These are phyloP conservation scores for Neonectria sp. DNA, from an alignment of 2,329 filamentous ascomycete genomes.

Conservation along the genomic window DNA sequence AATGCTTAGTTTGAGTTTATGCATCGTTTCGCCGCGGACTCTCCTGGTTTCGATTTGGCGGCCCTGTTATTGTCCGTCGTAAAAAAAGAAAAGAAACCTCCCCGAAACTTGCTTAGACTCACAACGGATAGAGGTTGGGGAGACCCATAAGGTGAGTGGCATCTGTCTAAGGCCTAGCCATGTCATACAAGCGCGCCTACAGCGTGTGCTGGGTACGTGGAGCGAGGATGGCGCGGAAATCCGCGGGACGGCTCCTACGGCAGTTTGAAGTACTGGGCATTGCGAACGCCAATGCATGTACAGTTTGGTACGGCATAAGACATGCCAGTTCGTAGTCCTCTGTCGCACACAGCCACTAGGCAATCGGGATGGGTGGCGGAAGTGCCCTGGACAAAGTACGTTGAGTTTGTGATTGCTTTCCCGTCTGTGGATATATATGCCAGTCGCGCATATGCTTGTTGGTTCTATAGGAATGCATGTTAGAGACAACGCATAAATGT, in stretches of 20 bases:
- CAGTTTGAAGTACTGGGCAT: neutral
- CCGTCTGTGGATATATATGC: slow-evolving; percentile 11
- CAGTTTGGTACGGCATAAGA: slow-evolving; percentile 5
- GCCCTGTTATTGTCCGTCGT: slow-evolving; percentile 7
- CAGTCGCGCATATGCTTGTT: slow-evolving; percentile 2
- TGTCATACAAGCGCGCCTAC: neutral
- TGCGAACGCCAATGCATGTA: slow-evolving; percentile 7
- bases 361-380: slow-evolving; percentile 10
- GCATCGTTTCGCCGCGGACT: neutral
- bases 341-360: slow-evolving; percentile 18
- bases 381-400: slow-evolving; percentile 6
- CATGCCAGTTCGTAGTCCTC: neutral
- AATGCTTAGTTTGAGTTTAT: neutral
- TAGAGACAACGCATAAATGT: slow-evolving; percentile 1
- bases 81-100: neutral
- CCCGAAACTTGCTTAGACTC: slow-evolving; percentile 10
- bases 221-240: neutral
- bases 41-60: neutral
- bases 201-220: neutral
- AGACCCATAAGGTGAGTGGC: neutral
- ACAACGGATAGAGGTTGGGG: neutral
- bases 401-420: neutral
- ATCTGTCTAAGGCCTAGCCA: neutral
- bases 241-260: neutral
- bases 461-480: slow-evolving; percentile 5